Evolutionary conservation across 768 basidiomycete species (phyloP).

Genomic region (Boletus vermiculosoides): DNA sequence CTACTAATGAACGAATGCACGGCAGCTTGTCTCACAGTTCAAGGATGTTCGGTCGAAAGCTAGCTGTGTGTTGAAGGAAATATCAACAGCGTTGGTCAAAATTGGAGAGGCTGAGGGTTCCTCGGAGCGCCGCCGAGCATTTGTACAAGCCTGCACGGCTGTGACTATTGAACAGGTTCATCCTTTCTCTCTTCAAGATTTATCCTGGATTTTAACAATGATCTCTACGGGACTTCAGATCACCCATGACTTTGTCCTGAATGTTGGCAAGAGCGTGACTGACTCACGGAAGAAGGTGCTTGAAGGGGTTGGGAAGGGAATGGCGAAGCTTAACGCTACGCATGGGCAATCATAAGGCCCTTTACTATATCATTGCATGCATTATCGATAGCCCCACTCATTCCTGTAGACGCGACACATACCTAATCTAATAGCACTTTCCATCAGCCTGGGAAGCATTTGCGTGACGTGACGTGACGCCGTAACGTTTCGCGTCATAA

Average conservation of each 20-base stretch:
- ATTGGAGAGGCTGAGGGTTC: constrained; percentile 52
- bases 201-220: not conserved
- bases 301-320: constrained; percentile 71
- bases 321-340: constrained; percentile 49
- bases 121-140: constrained; percentile 48
- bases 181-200: not conserved
- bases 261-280: constrained; percentile 59
- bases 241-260: constrained; percentile 60
- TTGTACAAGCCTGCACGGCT: constrained; percentile 51
- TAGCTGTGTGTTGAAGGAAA: constrained; percentile 50
- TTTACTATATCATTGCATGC: constrained; percentile 1
- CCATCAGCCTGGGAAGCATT: not conserved
- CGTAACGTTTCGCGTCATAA: constrained; percentile 31
- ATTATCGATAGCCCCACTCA: constrained; percentile 28
- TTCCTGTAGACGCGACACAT: constrained; percentile 17
- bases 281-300: constrained; percentile 71
- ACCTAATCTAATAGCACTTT: not conserved
- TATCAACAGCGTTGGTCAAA: constrained; percentile 52
- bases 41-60: constrained; percentile 61
- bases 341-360: constrained; percentile 32
- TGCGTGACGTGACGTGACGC: constrained; percentile 15
- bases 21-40: constrained; percentile 63
- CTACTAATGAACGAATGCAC: constrained; percentile 4
- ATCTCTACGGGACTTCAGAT: constrained; percentile 40
- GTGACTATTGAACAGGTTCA: constrained; percentile 38